Conservation (phyloP, 352 stramenopile species). For the Globisporangium cederbergense region DNA sequence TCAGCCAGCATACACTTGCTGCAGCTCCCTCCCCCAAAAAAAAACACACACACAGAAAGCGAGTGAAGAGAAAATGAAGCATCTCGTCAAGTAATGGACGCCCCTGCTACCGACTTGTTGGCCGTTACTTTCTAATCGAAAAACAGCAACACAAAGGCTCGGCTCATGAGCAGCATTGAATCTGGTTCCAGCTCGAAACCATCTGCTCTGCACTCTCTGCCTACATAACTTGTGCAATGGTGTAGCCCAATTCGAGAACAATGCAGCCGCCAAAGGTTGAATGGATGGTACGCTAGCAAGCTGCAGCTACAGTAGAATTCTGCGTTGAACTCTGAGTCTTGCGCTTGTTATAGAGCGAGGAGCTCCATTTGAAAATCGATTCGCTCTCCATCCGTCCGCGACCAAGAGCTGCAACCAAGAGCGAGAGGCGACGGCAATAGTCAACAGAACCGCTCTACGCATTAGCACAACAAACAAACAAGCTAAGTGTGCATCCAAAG, state of each 20-base stretch:
- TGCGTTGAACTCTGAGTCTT: too few species aligned
- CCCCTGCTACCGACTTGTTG: not conserved
- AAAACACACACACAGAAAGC: not conserved
- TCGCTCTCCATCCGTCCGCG: too few species aligned
- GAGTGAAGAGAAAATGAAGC: not conserved
- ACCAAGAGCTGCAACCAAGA: too few species aligned
- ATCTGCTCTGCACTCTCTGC: not conserved
- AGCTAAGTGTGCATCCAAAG: not conserved
- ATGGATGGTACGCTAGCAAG: not conserved
- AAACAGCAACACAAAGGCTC: not conserved
- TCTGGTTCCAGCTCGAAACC: not conserved
- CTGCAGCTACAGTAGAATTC: too few species aligned
- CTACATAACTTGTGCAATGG: too few species aligned
- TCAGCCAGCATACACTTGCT: not conserved
- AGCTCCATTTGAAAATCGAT: too few species aligned
- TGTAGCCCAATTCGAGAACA: too few species aligned
- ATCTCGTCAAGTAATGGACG: not conserved
- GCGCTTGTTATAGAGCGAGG: too few species aligned
- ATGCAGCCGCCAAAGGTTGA: not conserved
- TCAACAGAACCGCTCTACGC: not conserved
- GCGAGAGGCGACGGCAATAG: not conserved
- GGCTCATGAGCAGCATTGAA: not conserved
- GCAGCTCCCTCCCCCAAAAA: not conserved
- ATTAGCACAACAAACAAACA: not conserved
- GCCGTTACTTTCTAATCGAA: slow-evolving; percentile 1